phyloP scores from a whole-genome alignment of 495 filamentous ascomycete genomes.

The Neurospora cerealis region DNA sequence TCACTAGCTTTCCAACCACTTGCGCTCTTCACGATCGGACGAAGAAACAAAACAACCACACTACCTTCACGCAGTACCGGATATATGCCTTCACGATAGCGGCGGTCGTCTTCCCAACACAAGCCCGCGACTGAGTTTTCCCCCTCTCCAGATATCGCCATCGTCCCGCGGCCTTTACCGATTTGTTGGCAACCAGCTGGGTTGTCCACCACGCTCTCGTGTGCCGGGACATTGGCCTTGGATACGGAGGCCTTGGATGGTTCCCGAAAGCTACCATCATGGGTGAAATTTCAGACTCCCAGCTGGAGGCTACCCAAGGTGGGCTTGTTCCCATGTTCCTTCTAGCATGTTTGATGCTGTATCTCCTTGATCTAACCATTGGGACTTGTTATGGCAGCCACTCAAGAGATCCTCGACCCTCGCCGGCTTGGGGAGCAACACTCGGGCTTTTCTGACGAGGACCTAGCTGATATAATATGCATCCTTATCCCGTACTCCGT shows the following conservation, averaged over 20 bases:
- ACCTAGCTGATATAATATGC: conserved; percentile 80
- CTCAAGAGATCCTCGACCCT: conserved; percentile 73
- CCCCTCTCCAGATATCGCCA: background rate
- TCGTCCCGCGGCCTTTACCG: background rate
- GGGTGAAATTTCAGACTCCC: background rate
- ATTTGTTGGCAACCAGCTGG: background rate
- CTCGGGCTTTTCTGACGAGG: conserved; percentile 68
- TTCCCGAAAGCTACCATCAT: background rate
- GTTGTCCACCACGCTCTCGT: background rate
- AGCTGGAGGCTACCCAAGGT: conserved; percentile 18
- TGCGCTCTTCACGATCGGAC: background rate
- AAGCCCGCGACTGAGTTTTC: background rate
- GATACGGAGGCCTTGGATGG: background rate
- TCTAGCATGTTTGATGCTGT: conserved; percentile 7
- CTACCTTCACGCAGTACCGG: background rate
- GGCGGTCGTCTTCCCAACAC: background rate
- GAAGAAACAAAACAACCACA: background rate
- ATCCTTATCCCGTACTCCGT: conserved; percentile 73
- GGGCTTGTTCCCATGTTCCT: background rate
- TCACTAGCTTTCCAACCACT: background rate
- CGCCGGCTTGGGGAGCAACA: conserved; percentile 63
- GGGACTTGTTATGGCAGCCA: conserved; percentile 36
- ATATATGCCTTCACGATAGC: background rate
- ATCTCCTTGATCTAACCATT: background rate
- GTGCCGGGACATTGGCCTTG: background rate